Conservation (phyloP, 345 rosid species). For the Draba incana region DNA sequence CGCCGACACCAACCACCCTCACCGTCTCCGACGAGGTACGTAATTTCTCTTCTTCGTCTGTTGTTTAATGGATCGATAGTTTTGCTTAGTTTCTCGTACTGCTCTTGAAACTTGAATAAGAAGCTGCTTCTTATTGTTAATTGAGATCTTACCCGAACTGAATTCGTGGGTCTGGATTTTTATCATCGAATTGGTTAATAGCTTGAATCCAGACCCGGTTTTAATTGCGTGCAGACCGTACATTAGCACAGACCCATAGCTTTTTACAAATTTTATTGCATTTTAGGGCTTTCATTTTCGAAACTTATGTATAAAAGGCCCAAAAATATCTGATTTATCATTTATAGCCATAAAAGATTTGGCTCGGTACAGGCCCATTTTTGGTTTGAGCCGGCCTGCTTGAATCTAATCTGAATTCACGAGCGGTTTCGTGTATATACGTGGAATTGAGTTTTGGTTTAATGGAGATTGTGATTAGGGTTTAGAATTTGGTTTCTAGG, state of each 20-base stretch:
- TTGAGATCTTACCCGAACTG: neutral
- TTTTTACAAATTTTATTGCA: no score
- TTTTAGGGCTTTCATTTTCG: no score
- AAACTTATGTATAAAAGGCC: no score
- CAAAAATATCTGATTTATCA: no score
- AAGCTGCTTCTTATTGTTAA: neutral
- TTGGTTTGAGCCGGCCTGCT: neutral
- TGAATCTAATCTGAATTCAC: neutral
- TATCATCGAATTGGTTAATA: slow-evolving; percentile 7
- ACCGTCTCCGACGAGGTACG: slow-evolving; percentile 12
- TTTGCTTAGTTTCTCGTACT: neutral
- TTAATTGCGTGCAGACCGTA: no score
- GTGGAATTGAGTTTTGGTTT: slow-evolving; percentile 17
- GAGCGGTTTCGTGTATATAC: neutral
- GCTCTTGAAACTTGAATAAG: neutral
- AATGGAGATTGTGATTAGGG: slow-evolving; percentile 12
- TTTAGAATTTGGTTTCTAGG: neutral
- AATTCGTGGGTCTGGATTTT: neutral
- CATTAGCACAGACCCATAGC: no score
- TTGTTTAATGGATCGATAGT: neutral
- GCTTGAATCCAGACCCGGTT: neutral
- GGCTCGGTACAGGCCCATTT: no score
- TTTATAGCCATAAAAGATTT: no score
- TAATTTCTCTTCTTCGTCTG: neutral
- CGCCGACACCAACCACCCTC: slow-evolving; percentile 14